Conservation (phyloP, 257 asterid species). For the Coffea canephora region DNA sequence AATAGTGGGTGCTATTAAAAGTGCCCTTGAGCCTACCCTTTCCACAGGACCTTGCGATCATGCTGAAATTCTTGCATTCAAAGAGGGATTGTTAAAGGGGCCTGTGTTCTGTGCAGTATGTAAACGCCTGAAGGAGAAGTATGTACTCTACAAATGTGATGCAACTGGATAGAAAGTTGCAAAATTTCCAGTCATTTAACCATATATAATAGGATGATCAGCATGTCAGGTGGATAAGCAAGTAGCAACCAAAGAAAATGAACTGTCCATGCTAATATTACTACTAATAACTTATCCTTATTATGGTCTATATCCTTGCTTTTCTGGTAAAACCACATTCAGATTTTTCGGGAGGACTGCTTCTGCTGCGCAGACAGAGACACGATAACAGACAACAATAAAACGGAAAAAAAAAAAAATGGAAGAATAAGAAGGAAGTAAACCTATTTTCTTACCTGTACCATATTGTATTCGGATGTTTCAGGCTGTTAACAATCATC, state of each 20-base stretch:
- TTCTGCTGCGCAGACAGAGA: neutral
- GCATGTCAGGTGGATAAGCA: neutral
- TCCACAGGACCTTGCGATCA: slow-evolving; percentile 33
- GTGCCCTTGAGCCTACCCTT: slow-evolving; percentile 25
- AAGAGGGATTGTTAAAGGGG: slow-evolving; percentile 46
- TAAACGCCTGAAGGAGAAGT: slow-evolving; percentile 49
- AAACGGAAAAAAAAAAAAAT: too few relatives aligned
- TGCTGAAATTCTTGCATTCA: slow-evolving; percentile 40
- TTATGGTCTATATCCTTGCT: neutral
- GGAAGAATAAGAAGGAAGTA: neutral
- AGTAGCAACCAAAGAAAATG: neutral
- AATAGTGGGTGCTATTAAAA: slow-evolving; percentile 39
- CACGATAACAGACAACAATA: too few relatives aligned
- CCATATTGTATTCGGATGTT: neutral
- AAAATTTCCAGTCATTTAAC: neutral
- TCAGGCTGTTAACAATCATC: neutral
- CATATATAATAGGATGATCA: neutral
- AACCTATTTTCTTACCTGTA: neutral
- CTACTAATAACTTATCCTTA: neutral
- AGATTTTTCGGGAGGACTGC: neutral
- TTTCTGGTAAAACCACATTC: neutral
- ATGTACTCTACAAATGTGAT: slow-evolving; percentile 55
- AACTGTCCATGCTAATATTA: neutral
- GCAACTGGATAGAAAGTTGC: slow-evolving; percentile 15
- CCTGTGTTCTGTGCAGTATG: slow-evolving; percentile 46